A percentile compares a stretch with the other conserved stretches of the same genome.
These are phyloP conservation scores for Oryza glumipatula DNA, from an alignment of 176 grass and related monocot genomes.

Conservation along the genomic window DNA sequence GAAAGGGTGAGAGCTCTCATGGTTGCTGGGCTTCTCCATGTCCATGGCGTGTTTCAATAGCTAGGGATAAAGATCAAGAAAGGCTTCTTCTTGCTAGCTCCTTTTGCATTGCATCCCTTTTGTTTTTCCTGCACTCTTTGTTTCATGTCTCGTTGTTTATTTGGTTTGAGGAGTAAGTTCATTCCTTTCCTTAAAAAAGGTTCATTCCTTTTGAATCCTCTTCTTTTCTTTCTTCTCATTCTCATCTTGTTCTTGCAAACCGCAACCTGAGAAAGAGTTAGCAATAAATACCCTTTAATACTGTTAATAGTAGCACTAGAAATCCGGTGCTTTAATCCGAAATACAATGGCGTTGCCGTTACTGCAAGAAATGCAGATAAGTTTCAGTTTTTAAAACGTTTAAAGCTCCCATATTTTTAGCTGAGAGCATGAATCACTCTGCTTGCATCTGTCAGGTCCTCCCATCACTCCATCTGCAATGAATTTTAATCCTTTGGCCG, in stretches of 20 bases:
- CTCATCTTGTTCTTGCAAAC: slow-evolving; percentile 9
- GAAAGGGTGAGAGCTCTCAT: not conserved
- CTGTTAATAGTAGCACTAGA: too few species aligned
- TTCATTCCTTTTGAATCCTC: not conserved
- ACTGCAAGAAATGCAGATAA: not conserved
- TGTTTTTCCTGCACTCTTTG: not conserved
- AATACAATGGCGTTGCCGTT: not conserved
- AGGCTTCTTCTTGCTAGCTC: not conserved
- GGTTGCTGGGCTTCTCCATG: not conserved
- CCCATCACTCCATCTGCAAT: not conserved
- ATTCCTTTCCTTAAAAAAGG: not conserved
- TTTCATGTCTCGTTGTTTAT: not conserved
- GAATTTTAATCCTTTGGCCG: not conserved
- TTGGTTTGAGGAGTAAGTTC: not conserved
- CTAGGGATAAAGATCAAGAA: not conserved
- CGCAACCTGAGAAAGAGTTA: not conserved
- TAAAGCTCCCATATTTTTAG: not conserved
- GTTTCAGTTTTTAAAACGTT: not conserved
- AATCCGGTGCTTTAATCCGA: not conserved
- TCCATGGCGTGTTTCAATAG: not conserved
- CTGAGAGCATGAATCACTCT: not conserved
- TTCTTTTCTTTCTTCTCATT: not conserved
- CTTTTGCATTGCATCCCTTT: slow-evolving; percentile 20
- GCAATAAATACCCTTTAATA: not conserved
- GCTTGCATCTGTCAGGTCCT: not conserved